Base-by-base conservation (phyloP, 352 stramenopile genomes). In the Pythium sp. region DNA sequence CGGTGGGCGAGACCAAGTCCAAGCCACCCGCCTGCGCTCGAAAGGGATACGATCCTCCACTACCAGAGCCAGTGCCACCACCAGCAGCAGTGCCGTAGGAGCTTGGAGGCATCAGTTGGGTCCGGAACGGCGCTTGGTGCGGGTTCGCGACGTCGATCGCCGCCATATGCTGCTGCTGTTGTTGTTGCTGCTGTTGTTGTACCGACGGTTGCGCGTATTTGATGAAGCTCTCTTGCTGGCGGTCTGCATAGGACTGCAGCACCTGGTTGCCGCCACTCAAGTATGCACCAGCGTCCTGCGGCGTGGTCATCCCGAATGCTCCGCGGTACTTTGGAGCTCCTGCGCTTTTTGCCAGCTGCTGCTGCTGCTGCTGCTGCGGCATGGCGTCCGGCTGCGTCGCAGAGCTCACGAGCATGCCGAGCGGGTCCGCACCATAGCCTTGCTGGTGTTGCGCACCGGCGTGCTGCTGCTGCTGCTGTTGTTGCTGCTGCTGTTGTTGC, bases 371-470 rank as follows among this genome's bases (percentile, higher is more conserved):
- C 20, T 54, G 54, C 6, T 60, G 65, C 14, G 69, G 72, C 46
- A 78, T 67, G 4, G 67, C 65, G 38, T 77, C 74, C 34, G 68
- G 64, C 22, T 85, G 81, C 55, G 80, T 88, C 32, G 80, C 78
- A 1, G 80, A 88, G 54, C 74, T 86, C 63, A 88, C 80, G 26
- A 88, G 59, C 76, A 86, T 86, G 1, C 80, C 80, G 20, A 88
- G 71, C 14, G 80, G 66, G 64, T 83, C 82, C 24, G 80, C 70
- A 15, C 72, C 64, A 1, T 71, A 73, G 43, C 71, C 62, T 47
- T 65, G 65, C 38, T 81, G 79, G 36, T 74, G 60, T 5, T 71
- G 62, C 15, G 43, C 43, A 51, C 18, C 20, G 6, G 18, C 43
- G 9, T 51, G 43, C n/a, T 74, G 76, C 53, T 75, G 68, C 32